Evolutionary conservation across 176 grass and related monocot genomes (phyloP), one percentile per base, ranked within the genome.

Genomic region (Avena eriantha): DNA sequence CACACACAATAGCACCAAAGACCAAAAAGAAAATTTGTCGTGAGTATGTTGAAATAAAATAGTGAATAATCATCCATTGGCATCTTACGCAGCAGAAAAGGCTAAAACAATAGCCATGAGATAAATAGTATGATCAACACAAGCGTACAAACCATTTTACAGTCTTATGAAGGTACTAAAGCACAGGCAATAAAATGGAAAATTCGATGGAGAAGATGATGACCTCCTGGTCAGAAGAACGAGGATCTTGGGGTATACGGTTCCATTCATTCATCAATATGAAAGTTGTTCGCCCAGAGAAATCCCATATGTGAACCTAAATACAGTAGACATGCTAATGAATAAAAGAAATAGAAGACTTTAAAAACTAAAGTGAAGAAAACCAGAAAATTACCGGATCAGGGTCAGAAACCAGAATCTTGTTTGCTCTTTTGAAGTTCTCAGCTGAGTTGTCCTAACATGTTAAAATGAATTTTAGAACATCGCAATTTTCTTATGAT

Each of bases 281-380:
- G 57, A 93, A 90, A 79, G 93, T 95, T 85, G 92, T 98, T 79
- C 86, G 84, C 61, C 90, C 94, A 70, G 97, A 96, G 53, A 96
- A 99, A 89, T 99, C 97, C 97, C 97, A 99, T 79, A 99, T 94
- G 55, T 79, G 87, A 83, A 99, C 90, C 97, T 99, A 86, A 84
- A 82, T 31, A 64, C 39, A 59, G 82, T 61, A 63, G 60, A 39
- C 54, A 90, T 53, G 64, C 63, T 79, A 70, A 70, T 33, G 26
- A 75, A 36, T 24, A 84, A 50, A 81, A 78, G 22, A 59, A 63
- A 23, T 78, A 49, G 43, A 54, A 77, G 22, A 76, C 10, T 60
- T 22, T 26, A 34, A 48, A 70, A 61, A 16, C 77, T 23, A 53
- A 70, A 86, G 46, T 60, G 73, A 73, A 54, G 39, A 85, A 22